phyloP scores from a whole-genome alignment of 495 filamentous ascomycete species.

The Delitschia confertaspora region DNA sequence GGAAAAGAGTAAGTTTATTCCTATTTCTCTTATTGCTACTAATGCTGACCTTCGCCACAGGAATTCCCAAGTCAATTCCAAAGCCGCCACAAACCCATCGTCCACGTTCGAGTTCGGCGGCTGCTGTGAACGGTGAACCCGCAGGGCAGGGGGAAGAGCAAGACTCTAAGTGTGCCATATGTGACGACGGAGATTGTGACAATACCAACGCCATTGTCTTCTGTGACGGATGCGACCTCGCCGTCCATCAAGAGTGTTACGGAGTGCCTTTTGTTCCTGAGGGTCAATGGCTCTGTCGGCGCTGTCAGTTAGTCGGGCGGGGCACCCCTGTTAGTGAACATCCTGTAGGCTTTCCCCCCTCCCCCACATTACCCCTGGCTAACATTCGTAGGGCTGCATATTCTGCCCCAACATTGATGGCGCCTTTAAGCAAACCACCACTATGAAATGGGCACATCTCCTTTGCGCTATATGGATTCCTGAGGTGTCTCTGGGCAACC shows the following conservation, averaged over 20 bases:
- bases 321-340: conserved; percentile 62
- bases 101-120: conserved; percentile 82
- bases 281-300: conserved; percentile 96
- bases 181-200: conserved; percentile 96
- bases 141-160: conserved; percentile 79
- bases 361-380: conserved; percentile 10
- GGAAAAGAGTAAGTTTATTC: conserved; percentile 57
- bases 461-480: conserved; percentile 98
- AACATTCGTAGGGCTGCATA: conserved; percentile 63
- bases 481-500: conserved; percentile 90
- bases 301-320: conserved; percentile 89
- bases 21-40: background rate
- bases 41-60: conserved; percentile 19
- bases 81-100: conserved; percentile 90
- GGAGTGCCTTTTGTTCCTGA: conserved; percentile 98
- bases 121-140: conserved; percentile 82
- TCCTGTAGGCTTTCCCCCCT: conserved; percentile 12
- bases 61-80: conserved; percentile 87
- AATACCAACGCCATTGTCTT: conserved; percentile 99
- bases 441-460: conserved; percentile 90
- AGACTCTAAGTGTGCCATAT: conserved; percentile 95
- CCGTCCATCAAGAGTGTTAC: conserved; percentile 98
- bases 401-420: conserved; percentile 97
- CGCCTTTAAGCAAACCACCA: conserved; percentile 95
- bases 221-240: conserved; percentile 95